These are phyloP conservation scores for Yamadazyma spencermartinsiae DNA, from an alignment of 1,139 yeast genomes.

Conservation along the genomic window DNA sequence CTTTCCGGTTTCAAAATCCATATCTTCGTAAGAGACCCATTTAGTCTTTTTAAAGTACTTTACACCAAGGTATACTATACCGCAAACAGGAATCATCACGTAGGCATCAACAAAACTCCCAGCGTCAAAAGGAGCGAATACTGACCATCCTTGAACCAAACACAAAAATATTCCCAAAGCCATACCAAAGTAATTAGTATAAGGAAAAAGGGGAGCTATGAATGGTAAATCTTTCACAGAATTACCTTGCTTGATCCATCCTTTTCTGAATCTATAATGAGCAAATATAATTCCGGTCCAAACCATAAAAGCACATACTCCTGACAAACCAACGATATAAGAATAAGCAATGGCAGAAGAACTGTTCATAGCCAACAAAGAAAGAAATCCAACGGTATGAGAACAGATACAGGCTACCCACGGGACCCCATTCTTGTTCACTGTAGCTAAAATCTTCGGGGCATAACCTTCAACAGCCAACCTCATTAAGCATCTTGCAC, in stretches of 20 bases:
- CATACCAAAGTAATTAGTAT: conserved; percentile 18
- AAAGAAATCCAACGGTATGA: conserved; percentile 37
- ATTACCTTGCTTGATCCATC: conserved; percentile 36
- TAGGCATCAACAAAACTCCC: conserved; percentile 36
- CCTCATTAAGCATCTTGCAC: conserved; percentile 39
- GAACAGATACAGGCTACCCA: conserved; percentile 40
- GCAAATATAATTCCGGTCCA: conserved; percentile 44
- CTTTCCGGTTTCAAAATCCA: conserved; percentile 62
- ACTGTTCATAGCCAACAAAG: conserved; percentile 25
- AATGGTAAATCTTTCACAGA: conserved; percentile 27
- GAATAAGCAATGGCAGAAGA: conserved; percentile 42
- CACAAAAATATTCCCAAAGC: conserved; percentile 33
- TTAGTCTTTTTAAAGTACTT: conserved; percentile 50
- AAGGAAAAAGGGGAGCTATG: conserved; percentile 38
- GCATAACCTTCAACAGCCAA: conserved; percentile 41
- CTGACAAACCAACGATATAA: conserved; percentile 44
- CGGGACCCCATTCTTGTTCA: conserved; percentile 36
- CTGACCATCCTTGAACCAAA: conserved; percentile 50
- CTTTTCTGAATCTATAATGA: conserved; percentile 39
- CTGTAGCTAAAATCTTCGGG: conserved; percentile 35
- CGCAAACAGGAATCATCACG: conserved; percentile 38
- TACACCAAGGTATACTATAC: conserved; percentile 27
- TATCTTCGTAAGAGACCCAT: conserved; percentile 47
- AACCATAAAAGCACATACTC: conserved; percentile 41
- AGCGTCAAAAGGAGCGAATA: conserved; percentile 50